Conservation (phyloP, 805 yeast species). For the Starmerella etchellsii region DNA sequence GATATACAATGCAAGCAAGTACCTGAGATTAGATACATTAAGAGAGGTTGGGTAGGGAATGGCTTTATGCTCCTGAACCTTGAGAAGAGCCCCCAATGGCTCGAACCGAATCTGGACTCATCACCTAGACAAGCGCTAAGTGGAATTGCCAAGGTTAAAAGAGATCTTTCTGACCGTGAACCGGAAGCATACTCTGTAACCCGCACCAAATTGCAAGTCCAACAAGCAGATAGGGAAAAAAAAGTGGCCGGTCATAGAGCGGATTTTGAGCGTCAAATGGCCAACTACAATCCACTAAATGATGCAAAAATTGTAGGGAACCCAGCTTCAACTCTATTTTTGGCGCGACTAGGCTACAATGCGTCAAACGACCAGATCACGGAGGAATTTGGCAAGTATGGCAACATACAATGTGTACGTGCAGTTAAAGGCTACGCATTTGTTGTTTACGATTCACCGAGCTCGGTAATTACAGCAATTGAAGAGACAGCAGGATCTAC, state of each 20-base stretch:
- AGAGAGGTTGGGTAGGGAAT: too few relatives aligned
- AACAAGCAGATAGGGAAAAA: constrained; percentile 22
- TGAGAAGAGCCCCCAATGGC: constrained; percentile 1
- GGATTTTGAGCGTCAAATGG: constrained; percentile 22
- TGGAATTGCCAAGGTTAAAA: not conserved
- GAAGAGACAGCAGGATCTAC: constrained; percentile 41
- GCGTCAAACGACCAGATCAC: constrained; percentile 58
- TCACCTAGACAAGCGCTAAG: too few relatives aligned
- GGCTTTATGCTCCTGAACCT: not conserved
- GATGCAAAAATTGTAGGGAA: constrained; percentile 54
- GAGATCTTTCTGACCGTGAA: not conserved
- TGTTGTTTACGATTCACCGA: constrained; percentile 49
- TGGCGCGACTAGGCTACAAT: constrained; percentile 56
- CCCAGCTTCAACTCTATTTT: constrained; percentile 66
- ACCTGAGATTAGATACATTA: too few relatives aligned
- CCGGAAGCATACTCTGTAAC: not conserved
- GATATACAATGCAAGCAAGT: too few relatives aligned
- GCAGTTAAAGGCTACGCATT: constrained; percentile 78
- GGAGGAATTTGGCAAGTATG: constrained; percentile 48
- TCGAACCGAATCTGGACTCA: constrained; percentile 1
- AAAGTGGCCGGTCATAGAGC: constrained; percentile 14
- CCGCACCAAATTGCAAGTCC: constrained; percentile 23
- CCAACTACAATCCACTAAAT: constrained; percentile 40
- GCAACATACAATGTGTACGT: constrained; percentile 52
- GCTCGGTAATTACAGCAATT: constrained; percentile 49